Conservation (phyloP, 768 basidiomycete species). For the Amanita rubescens region DNA sequence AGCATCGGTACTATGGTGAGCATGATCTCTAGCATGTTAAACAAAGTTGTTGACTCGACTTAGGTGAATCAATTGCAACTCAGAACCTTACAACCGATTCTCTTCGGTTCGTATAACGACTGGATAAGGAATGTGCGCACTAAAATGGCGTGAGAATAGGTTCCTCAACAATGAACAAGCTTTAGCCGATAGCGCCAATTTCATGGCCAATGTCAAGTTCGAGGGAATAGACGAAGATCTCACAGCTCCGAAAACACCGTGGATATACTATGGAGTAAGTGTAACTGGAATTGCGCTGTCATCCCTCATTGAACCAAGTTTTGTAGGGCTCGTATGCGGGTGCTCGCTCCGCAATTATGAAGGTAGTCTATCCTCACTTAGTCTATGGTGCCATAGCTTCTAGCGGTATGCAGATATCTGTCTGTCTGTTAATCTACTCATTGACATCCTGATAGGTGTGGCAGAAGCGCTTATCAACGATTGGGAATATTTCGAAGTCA, state of each 20-base stretch:
- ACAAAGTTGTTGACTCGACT: slow-evolving; percentile 9
- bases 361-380: slow-evolving; percentile 78
- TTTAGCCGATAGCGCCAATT: slow-evolving; percentile 86
- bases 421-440: slow-evolving; percentile 3
- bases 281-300: neutral
- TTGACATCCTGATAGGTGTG: slow-evolving; percentile 45
- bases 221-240: slow-evolving; percentile 62
- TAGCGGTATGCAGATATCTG: slow-evolving; percentile 44
- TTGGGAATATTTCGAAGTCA: slow-evolving; percentile 87
- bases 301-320: neutral
- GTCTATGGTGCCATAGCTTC: slow-evolving; percentile 87
- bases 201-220: slow-evolving; percentile 78
- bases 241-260: slow-evolving; percentile 66
- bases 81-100: slow-evolving; percentile 74
- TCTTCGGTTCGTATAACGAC: slow-evolving; percentile 43
- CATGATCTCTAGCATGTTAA: slow-evolving; percentile 3
- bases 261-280: slow-evolving; percentile 90
- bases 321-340: slow-evolving; percentile 83
- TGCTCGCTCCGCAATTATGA: slow-evolving; percentile 90
- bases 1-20: slow-evolving; percentile 85
- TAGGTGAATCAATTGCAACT: slow-evolving; percentile 73
- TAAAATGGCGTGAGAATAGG: slow-evolving; percentile 28
- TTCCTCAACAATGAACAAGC: slow-evolving; percentile 90
- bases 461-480: slow-evolving; percentile 78
- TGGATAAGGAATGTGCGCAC: slow-evolving; percentile 7